Percentiles rank a stretch among this genome's conserved stretches.
These are phyloP conservation scores for Penicillium sp. DNA, from an alignment of 2,329 filamentous ascomycete species.

Conservation along the genomic window DNA sequence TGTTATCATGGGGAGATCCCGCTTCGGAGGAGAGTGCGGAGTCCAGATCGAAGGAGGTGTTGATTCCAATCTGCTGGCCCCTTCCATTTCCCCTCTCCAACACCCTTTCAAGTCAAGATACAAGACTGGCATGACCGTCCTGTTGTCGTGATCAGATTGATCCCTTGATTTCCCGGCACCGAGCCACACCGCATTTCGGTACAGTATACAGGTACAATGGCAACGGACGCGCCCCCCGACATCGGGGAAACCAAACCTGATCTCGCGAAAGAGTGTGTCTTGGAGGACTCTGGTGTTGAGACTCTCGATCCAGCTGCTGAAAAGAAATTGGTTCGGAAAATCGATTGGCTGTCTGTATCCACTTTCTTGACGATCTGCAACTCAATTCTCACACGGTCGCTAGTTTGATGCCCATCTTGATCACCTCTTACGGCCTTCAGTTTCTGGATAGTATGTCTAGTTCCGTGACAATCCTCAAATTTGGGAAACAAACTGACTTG, in stretches of 20 bases:
- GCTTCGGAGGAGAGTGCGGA: not conserved
- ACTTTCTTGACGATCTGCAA: not conserved
- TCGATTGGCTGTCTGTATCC: conserved; percentile 11
- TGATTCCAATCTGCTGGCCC: not conserved
- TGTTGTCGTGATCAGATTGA: not conserved
- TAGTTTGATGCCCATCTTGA: conserved; percentile 22
- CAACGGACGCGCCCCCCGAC: not conserved
- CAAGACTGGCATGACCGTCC: no score
- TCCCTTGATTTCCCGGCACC: no score
- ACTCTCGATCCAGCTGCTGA: conserved; percentile 9
- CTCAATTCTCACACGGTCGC: not conserved
- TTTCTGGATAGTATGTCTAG: conserved; percentile 30
- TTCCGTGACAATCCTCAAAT: not conserved
- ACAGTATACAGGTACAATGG: not conserved
- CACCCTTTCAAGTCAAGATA: not conserved
- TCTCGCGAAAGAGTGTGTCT: not conserved
- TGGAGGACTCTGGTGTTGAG: conserved; percentile 1
- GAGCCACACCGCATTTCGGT: not conserved
- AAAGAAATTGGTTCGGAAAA: conserved; percentile 15
- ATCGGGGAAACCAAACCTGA: not conserved
- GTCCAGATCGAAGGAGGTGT: not conserved
- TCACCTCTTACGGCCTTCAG: conserved; percentile 25
- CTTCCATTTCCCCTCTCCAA: not conserved
- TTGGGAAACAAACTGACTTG: not conserved
- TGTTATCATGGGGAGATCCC: not conserved